Percentiles rank a stretch among this genome's conserved stretches.
phyloP scores from a whole-genome alignment of 805 yeast genomes.

The Wickerhamia fluorescens region DNA sequence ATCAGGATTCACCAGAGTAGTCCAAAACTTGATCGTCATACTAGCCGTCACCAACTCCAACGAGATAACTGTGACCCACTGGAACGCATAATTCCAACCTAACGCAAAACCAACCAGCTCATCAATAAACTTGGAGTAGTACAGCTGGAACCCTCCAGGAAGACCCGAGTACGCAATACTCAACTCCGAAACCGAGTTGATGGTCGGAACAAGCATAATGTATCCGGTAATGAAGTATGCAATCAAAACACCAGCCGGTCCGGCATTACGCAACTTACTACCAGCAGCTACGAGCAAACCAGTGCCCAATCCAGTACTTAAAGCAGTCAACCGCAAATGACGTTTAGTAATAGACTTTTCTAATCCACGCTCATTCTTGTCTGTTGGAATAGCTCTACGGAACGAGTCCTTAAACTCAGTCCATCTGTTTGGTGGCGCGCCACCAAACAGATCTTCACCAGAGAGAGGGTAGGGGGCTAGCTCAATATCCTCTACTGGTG shows the following conservation, averaged over 20 bases:
- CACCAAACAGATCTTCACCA: no score
- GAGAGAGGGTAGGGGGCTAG: conserved; percentile 5
- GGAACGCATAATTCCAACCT: conserved; percentile 33
- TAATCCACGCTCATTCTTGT: conserved; percentile 4
- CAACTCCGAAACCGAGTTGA: conserved; percentile 22
- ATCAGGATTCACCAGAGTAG: conserved; percentile 11
- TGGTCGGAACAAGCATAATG: conserved; percentile 21
- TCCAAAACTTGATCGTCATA: conserved; percentile 23
- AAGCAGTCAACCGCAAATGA: conserved; percentile 23
- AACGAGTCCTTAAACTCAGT: conserved; percentile 16
- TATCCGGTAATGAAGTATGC: conserved; percentile 18
- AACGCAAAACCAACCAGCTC: conserved; percentile 31
- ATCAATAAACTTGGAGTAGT: conserved; percentile 25
- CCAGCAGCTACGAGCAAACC: conserved; percentile 25
- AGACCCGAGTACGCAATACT: conserved; percentile 19
- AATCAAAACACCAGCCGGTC: conserved; percentile 17
- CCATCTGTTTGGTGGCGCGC: conserved; percentile 11
- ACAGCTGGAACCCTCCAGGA: conserved; percentile 24
- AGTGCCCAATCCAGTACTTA: conserved; percentile 25
- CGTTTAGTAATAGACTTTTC: conserved; percentile 10
- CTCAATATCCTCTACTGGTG: conserved; percentile 1
- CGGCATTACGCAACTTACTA: conserved; percentile 18
- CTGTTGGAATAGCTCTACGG: conserved; percentile 10
- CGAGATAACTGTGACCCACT: conserved; percentile 22
- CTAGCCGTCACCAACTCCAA: conserved; percentile 21